A percentile compares a stretch with the other conserved stretches of the same genome.
Evolutionary conservation across 2,329 filamentous ascomycete species (phyloP).

Genomic region (Colletotrichum ledebouriae): DNA sequence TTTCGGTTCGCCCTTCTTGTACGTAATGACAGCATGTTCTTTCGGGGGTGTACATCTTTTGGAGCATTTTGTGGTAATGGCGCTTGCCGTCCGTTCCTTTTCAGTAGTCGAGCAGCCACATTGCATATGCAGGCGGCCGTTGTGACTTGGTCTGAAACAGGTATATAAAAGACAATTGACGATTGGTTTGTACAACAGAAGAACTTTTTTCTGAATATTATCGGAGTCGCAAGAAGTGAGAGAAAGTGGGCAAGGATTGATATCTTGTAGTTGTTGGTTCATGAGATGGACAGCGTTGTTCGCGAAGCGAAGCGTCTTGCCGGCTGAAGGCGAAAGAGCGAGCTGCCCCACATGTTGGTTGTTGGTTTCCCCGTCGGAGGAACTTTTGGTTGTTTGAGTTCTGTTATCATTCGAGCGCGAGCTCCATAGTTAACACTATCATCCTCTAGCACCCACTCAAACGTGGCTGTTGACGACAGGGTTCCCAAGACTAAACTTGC

Average conservation of each 20-base stretch:
- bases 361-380: conserved; percentile 27
- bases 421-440: neutral
- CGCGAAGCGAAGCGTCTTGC: conserved; percentile 21
- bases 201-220: no score
- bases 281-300: conserved; percentile 3
- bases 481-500: no score
- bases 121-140: conserved; percentile 22
- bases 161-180: conserved; percentile 19
- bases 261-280: neutral
- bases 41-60: conserved; percentile 17
- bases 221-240: no score
- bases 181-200: neutral
- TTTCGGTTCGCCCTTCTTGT: conserved; percentile 27
- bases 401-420: neutral
- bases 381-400: conserved; percentile 1
- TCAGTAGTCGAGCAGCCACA: conserved; percentile 3
- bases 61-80: conserved; percentile 35
- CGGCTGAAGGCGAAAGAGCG: conserved; percentile 13
- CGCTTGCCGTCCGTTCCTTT: conserved; percentile 41
- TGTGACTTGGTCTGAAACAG: conserved; percentile 22
- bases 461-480: no score
- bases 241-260: neutral
- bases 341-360: conserved; percentile 8
- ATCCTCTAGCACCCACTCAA: neutral
- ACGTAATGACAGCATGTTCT: conserved; percentile 32